Conservation (phyloP, 306 rosid species). For the Inga oerstediana region DNA sequence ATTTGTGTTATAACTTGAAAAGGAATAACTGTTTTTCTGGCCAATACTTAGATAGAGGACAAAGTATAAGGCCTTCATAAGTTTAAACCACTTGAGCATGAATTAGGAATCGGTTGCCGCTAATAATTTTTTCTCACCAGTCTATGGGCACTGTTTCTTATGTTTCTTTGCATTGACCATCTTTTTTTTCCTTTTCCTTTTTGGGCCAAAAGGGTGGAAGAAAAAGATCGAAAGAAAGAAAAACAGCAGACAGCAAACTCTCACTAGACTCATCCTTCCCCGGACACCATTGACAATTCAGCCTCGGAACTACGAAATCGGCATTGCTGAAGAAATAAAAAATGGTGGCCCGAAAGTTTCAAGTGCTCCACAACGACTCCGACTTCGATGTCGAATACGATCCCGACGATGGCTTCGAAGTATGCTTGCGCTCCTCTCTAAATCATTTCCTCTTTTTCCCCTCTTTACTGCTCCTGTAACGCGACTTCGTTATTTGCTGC, state of each 20-base stretch:
- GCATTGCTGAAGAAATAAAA: neutral
- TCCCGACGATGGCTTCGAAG: conserved; percentile 79
- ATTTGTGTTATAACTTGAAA: too few relatives aligned
- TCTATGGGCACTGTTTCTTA: neutral
- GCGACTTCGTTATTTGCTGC: neutral
- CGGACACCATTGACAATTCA: neutral
- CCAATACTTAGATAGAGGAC: too few relatives aligned
- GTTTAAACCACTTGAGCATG: too few relatives aligned
- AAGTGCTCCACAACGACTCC: conserved; percentile 59
- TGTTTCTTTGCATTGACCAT: neutral
- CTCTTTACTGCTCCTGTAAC: neutral
- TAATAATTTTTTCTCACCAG: too few relatives aligned
- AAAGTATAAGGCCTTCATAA: too few relatives aligned
- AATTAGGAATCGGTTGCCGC: too few relatives aligned
- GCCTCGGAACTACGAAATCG: neutral
- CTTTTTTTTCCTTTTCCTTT: neutral
- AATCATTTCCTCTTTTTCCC: neutral
- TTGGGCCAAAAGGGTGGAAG: neutral
- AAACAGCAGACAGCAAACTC: neutral
- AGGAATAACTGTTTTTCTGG: too few relatives aligned
- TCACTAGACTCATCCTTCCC: neutral
- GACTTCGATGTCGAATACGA: conserved; percentile 60
- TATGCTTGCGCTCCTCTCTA: conserved; percentile 9
- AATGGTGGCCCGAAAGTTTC: conserved; percentile 67
- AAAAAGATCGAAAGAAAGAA: neutral